Evolutionary conservation across 2,329 filamentous ascomycete species (phyloP), one percentile per base, ranked within the genome.

Genomic region (Pseudogymnoascus sp.): DNA sequence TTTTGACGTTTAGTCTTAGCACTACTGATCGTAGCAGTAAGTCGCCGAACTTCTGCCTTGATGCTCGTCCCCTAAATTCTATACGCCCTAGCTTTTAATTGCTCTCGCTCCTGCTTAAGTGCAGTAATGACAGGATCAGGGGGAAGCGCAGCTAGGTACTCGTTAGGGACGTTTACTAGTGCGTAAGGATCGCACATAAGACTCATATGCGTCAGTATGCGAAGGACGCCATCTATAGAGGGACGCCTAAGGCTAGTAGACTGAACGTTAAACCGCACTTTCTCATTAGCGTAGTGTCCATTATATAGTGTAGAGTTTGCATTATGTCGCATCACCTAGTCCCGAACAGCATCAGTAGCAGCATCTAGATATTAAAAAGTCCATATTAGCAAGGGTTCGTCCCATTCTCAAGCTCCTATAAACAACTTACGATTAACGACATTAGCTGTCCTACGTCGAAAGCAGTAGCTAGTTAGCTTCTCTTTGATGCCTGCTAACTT

Each of bases 161-260:
- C 40, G 11, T 63, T 2, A 1, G 59, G 62, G 14, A 63, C 62
- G 16, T 61, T 9, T 16, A 61, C 21, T 0, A 18, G 58, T 49
- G 40, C 28, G 40, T 25, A 18, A 33, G 58, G 62, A 52, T 63
- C 28, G 52, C 62, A 63, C 8, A 43, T 63, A 4, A 63, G 62
- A 49, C 62, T 63, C 40, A 61, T 63, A 61, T 62, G 21, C 33
- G 61, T 62, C 4, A 62, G 38, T 12, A 45, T 45, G 6, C 14
- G 12, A 62, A 62, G 49, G 23, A 62, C 25, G 21, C 61, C 52
- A n/a, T 60, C 49, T 28, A 31, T 9, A 60, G 49, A 37, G 28
- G 63, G 59, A 21, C 49, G 63, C 40, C 67, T 60, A 7, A 69
- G 64, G 59, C 65, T 41, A 55, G 66, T 58, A 61, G 63, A 62